Base-by-base conservation (phyloP, 2,329 filamentous ascomycete genomes). In the Apiospora rasikravindrae region DNA sequence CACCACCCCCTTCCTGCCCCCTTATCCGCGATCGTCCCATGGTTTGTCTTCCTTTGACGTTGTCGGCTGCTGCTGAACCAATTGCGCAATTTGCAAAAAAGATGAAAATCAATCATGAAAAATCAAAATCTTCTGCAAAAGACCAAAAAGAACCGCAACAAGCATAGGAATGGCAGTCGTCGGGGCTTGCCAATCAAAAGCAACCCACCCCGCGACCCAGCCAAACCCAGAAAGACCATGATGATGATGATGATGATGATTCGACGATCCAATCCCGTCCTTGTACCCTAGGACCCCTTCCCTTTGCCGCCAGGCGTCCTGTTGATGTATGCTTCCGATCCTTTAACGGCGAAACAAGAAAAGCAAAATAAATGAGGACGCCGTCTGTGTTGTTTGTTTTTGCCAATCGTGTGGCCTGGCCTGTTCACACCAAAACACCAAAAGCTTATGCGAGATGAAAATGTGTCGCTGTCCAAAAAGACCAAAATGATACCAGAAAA, bases 271-370 rank as follows among this genome's bases (percentile, higher is more conserved):
- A n/a, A 10, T 49, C 22, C 45, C n/a, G 22, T 49, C 44, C 44
- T 45, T 45, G 4, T 6, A 37, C 33, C 33, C 33, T n/a, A 37
- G 33, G 33, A 37, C 44, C 16, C 26, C 4, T 33, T 33, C 53
- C 49, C n/a, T 24, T 26, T 67, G 8, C 42, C 37, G 16, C 66
- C 44, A 45, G 37, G 22, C 44, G 47, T 49, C 44, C 42, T 44
- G n/a, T 67, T 22, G 33, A 22, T 37, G 29, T 66, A 45, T 68
- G 44, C 67, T 69, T 49, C 47, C 44, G 44, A 69, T 49, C 67
- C 67, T 69, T 29, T 69, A 49, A 47, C 26, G 44, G 40, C 66
- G 44, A 49, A 69, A 68, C 44, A 14, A 37, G 44, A 49, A 69
- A 45, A 68, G 44, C 66, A 69, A 49, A 13, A 40, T n/a, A 10